Conservation (phyloP, 345 rosid genomes). For the Aquilaria yunnanensis region DNA sequence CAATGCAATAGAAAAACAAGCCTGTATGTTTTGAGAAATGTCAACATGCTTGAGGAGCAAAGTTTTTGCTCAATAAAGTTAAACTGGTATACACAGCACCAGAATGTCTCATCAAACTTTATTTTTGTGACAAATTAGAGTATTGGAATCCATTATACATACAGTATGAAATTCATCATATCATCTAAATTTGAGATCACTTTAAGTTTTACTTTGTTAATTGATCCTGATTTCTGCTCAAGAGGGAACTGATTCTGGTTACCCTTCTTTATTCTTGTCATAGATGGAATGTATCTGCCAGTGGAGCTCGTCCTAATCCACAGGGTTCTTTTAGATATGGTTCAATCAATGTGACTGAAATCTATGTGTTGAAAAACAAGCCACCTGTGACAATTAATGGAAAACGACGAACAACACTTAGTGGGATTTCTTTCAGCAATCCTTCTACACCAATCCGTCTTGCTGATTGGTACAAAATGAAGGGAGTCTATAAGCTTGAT, state of each 20-base stretch:
- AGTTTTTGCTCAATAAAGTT: too few relatives aligned
- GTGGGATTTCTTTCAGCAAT: constrained; percentile 72
- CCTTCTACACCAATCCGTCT: constrained; percentile 96
- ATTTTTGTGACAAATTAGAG: too few relatives aligned
- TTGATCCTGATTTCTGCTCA: neutral
- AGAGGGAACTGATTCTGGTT: neutral
- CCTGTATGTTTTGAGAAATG: too few relatives aligned
- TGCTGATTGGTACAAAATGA: constrained; percentile 75
- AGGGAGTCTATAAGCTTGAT: constrained; percentile 88
- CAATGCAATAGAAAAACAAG: too few relatives aligned
- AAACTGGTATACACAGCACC: too few relatives aligned
- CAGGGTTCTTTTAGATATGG: constrained; percentile 97
- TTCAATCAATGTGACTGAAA: constrained; percentile 88
- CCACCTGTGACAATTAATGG: constrained; percentile 68
- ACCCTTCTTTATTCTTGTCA: constrained; percentile 13
- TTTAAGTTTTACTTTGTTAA: neutral
- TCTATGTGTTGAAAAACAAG: constrained; percentile 68
- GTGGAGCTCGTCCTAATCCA: constrained; percentile 99
- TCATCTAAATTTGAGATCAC: neutral
- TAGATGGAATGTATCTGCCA: constrained; percentile 96
- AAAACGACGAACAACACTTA: constrained; percentile 62
- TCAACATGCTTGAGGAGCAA: too few relatives aligned
- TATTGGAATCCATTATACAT: too few relatives aligned
- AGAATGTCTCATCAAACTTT: too few relatives aligned
- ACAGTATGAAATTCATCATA: neutral